Percentiles rank a stretch among this genome's conserved stretches.
Conservation (phyloP, 768 basidiomycete genomes). For the Strobilomyces confusus region DNA sequence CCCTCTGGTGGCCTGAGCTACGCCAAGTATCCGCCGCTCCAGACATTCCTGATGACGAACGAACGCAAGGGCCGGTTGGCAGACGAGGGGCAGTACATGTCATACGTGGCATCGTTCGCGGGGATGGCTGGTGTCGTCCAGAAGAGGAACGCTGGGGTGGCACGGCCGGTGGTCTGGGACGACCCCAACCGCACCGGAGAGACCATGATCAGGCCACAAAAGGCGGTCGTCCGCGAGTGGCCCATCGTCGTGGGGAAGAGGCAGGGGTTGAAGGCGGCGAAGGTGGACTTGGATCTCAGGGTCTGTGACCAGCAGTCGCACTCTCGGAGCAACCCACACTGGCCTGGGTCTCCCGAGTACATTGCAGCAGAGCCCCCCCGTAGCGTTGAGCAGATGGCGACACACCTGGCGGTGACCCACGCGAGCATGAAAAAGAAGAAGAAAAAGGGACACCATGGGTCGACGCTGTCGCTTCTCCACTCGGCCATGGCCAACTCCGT, state of each 20-base stretch:
- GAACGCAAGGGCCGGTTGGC: constrained; percentile 60
- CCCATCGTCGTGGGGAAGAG: constrained; percentile 47
- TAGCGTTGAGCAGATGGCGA: constrained; percentile 20
- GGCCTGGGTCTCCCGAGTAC: constrained; percentile 50
- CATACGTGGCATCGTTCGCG: constrained; percentile 31
- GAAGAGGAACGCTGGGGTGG: constrained; percentile 15
- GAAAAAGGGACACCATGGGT: neutral
- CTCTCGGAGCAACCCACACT: constrained; percentile 40
- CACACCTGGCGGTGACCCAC: constrained; percentile 4
- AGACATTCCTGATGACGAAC: constrained; percentile 47
- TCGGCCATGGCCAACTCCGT: constrained; percentile 18
- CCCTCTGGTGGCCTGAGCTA: constrained; percentile 60
- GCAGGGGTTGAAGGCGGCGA: constrained; percentile 37
- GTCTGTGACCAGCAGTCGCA: constrained; percentile 30
- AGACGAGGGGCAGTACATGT: constrained; percentile 22
- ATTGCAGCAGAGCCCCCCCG: constrained; percentile 30
- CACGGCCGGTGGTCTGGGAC: constrained; percentile 26
- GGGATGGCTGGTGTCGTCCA: constrained; percentile 25
- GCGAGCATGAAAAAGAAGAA: constrained; percentile 1
- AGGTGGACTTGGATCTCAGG: constrained; percentile 30
- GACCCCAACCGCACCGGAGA: constrained; percentile 27
- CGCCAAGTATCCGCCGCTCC: constrained; percentile 47
- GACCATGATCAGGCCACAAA: constrained; percentile 28
- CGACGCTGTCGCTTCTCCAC: constrained; percentile 14
- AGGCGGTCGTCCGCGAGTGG: constrained; percentile 29